Base-by-base conservation (phyloP, 2,329 filamentous ascomycete genomes). In the Pseudogymnoascus sp. region DNA sequence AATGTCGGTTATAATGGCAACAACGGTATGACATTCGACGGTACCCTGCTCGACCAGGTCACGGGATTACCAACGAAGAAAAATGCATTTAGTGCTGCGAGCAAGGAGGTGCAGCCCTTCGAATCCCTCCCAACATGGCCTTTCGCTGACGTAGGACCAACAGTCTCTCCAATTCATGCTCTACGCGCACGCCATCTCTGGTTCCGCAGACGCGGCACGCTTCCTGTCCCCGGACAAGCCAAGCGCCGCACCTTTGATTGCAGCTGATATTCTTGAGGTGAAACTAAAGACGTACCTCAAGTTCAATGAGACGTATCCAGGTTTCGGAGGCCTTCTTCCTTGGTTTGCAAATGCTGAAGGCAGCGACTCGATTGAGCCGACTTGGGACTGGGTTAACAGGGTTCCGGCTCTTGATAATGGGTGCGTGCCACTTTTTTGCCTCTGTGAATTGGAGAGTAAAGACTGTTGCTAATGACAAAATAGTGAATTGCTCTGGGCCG, bases 131-230 rank as follows among this genome's bases (percentile, higher is more conserved):
- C n/a, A 28, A 16, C 14, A n/a, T 33, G 16, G 8, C 19, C 35
- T 12, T 61, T 19, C 31, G 28, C 14, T 46, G 28, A 38, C 6
- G 12, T 24, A 38, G 31, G 6, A 6, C 7, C 19, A 60, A 33
- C 26, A 77, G 76, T 71, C 76, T 4, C 71, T 78, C 0, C 77
- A 78, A 65, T 73, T 79, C 14, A 79, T 79, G 75, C 70, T 79
- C 4, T 78, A 78, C 59, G 70, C 77, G 0, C 76, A 77, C 46
- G 76, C 75, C 26, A 72, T 79, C 28, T 67, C 73, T 3, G 77
- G 77, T 0, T 74, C 72, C 1, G 66, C 66, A 4, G 69, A 75
- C 53, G 78, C 77, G 2, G 77, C 76, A 6, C 72, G 72, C 16
- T 78, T 78, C 63, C 66, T 79, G 28, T 73, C 74, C 2, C 76